These are phyloP conservation scores for Erythrophleum ivorense DNA, from an alignment of 331 rosid species.

Conservation along the genomic window DNA sequence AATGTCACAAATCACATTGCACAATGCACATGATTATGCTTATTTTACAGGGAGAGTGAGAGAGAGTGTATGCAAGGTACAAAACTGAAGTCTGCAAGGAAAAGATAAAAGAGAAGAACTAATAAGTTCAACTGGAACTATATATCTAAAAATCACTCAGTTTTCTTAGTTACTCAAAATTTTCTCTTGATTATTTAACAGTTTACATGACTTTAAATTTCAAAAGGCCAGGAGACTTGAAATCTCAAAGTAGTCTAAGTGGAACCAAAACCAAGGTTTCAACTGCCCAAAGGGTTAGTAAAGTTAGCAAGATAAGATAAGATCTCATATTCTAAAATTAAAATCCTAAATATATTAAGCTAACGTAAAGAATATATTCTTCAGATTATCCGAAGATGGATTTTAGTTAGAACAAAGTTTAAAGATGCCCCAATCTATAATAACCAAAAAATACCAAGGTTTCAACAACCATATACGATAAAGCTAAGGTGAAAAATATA, in stretches of 20 bases:
- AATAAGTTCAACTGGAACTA: too few relatives aligned
- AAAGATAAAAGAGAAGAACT: too few relatives aligned
- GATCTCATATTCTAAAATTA: neutral
- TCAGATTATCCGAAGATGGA: neutral
- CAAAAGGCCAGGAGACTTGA: neutral
- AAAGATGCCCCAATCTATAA: neutral
- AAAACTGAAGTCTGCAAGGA: neutral
- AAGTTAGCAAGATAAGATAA: neutral
- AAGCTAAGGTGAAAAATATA: neutral
- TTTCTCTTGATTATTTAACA: too few relatives aligned
- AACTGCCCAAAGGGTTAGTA: neutral
- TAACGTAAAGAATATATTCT: neutral
- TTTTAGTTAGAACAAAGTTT: too few relatives aligned
- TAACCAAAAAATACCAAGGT: neutral
- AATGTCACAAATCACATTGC: neutral
- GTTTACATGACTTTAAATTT: too few relatives aligned
- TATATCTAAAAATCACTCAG: too few relatives aligned
- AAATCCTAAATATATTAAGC: neutral
- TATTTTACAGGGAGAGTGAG: constrained; percentile 16
- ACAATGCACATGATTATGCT: constrained; percentile 1
- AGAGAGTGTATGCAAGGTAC: neutral
- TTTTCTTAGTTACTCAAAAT: too few relatives aligned
- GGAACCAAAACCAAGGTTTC: neutral
- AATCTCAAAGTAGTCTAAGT: neutral
- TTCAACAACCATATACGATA: constrained; percentile 35